A percentile compares a stretch with the other conserved stretches of the same genome.
These are phyloP conservation scores for Aegilops longissima DNA, from an alignment of 176 grass and related monocot genomes.

Conservation along the genomic window DNA sequence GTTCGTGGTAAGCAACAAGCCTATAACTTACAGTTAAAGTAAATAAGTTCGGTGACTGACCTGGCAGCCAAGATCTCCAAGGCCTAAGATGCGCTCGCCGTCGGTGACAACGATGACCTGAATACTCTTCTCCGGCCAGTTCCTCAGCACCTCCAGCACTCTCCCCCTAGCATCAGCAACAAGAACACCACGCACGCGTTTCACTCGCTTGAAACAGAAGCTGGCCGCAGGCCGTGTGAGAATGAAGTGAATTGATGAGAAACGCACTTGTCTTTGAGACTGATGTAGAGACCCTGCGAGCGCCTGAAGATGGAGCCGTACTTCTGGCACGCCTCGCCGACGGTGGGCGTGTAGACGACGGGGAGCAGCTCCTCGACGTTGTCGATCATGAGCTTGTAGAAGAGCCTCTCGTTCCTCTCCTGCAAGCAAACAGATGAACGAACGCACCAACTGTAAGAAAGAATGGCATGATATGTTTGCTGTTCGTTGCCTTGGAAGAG, in stretches of 20 bases:
- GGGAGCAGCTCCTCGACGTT: conserved; percentile 92
- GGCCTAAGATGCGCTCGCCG: conserved; percentile 87
- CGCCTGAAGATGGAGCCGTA: conserved; percentile 80
- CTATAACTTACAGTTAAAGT: neutral
- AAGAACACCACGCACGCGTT: neutral
- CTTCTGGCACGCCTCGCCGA: conserved; percentile 98
- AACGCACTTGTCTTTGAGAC: conserved; percentile 81
- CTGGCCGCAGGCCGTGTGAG: neutral
- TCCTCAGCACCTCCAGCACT: conserved; percentile 78
- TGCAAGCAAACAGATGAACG: no score
- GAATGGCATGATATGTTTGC: no score
- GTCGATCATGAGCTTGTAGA: conserved; percentile 88
- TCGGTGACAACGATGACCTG: conserved; percentile 92
- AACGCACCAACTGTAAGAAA: no score
- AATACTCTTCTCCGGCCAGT: conserved; percentile 95
- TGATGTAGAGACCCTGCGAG: conserved; percentile 79
- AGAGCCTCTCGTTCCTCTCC: conserved; percentile 87
- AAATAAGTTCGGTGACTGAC: conserved; percentile 36
- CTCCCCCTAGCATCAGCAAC: conserved; percentile 49
- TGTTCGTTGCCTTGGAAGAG: no score
- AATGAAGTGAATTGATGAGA: neutral
- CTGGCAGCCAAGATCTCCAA: conserved; percentile 96
- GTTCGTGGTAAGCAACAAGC: neutral
- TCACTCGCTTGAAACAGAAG: neutral
- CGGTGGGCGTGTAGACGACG: conserved; percentile 92